Base-by-base conservation (phyloP, 2,329 filamentous ascomycete genomes). In the Monosporascus sp. region DNA sequence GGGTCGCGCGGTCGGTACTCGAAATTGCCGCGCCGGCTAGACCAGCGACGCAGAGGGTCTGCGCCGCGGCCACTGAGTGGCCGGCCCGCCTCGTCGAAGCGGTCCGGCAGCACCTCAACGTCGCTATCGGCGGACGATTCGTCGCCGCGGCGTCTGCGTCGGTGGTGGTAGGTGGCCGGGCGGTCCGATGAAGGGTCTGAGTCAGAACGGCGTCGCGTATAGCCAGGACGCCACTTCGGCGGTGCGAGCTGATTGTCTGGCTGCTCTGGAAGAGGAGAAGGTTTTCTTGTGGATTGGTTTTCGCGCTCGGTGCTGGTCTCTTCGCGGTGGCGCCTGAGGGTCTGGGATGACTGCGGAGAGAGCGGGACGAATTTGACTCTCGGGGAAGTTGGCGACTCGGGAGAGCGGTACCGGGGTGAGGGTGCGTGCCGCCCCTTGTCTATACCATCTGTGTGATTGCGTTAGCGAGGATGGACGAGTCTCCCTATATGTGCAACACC, bases 321-420 rank as follows among this genome's bases (percentile, higher is more conserved):
- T 37, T 61, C 47, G 44, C 56, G 65, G 49, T 61, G 65, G 31
- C 56, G 62, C 37, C 58, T 57, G 7, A 69, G 56, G 48, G 63
- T 65, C 46, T 56, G 61, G 7, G 62, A 64, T 2, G 67, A 68
- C 41, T 68, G 53, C 2, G 67, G 67, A 2, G 65, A 68, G n/a
- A 68, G 62, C 7, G 64, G 58, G 5, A 60, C 52, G 49, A 68
- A 68, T 51, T 62, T 58, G 9, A 68, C 66, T 51, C 57, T 67
- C 5, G 59, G 47, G 1, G 50, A 26, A 3, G 53, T 48, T 37
- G 53, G 56, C 31, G 56, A 14, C 9, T 35, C 11, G 50, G 4
- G 53, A 37, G 20, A 55, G 53, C 17, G 50, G 18, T 31, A 40
- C 24, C n/a, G 43, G n/a, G 31, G 53, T 46, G 28, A 18, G 20